A percentile compares a stretch with the other conserved stretches of the same genome.
phyloP scores from a whole-genome alignment of 306 rosid species.

The Glycine soja region DNA sequence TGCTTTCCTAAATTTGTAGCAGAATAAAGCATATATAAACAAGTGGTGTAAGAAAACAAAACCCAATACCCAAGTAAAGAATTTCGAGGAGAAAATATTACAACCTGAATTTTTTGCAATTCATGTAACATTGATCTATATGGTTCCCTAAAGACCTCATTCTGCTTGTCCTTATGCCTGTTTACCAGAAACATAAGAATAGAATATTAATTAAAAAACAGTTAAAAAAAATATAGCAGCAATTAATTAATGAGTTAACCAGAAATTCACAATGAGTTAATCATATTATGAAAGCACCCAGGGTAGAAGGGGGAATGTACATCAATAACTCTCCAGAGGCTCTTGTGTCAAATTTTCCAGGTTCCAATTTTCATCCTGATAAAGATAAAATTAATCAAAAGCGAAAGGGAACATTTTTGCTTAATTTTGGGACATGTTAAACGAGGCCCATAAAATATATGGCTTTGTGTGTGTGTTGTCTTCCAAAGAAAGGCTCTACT shows the following conservation, averaged over 20 bases:
- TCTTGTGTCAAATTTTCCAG: constrained; percentile 13
- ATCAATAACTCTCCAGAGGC: constrained; percentile 35
- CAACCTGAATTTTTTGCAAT: no score
- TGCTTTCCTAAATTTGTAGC: constrained; percentile 19
- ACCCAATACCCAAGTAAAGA: no score
- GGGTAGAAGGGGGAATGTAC: constrained; percentile 12
- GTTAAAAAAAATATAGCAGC: background rate
- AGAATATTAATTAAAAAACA: background rate
- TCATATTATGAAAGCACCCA: background rate
- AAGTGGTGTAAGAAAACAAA: background rate
- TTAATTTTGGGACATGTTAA: background rate
- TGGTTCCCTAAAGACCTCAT: constrained; percentile 34
- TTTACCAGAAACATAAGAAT: constrained; percentile 25
- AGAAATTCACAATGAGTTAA: background rate
- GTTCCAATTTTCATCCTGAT: constrained; percentile 33
- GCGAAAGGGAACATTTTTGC: background rate
- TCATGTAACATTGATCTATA: no score
- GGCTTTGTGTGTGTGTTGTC: background rate
- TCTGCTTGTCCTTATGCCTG: constrained; percentile 21
- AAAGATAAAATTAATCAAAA: constrained; percentile 29
- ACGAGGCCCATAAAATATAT: background rate
- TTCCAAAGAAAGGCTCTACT: background rate
- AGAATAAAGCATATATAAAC: background rate
- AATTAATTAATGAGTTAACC: no score
- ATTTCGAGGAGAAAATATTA: no score